phyloP scores from a whole-genome alignment of 495 filamentous ascomycete genomes.

The Talaromyces stipitatus region DNA sequence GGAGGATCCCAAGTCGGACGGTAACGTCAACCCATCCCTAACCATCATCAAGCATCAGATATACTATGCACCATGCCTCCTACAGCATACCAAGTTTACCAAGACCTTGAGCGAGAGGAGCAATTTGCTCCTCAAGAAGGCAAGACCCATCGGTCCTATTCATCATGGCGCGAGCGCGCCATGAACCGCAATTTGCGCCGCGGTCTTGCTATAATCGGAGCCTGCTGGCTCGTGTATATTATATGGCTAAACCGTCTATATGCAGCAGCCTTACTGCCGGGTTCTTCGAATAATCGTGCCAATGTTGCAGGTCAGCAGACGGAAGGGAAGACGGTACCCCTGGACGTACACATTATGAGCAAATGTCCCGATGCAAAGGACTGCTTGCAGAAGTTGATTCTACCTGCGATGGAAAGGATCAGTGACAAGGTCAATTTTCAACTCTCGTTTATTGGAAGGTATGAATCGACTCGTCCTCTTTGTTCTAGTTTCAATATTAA shows the following conservation, averaged over 20 bases:
- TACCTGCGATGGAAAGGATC: conserved; percentile 79
- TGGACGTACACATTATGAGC: conserved; percentile 91
- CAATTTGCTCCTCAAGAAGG: conserved; percentile 2
- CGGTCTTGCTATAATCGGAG: background rate
- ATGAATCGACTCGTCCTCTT: conserved; percentile 11
- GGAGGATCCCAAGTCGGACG: too few species aligned
- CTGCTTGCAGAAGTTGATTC: conserved; percentile 71
- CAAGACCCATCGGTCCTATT: background rate
- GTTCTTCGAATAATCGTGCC: background rate
- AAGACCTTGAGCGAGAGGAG: conserved; percentile 6
- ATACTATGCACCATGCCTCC: conserved; percentile 2
- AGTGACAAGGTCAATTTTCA: conserved; percentile 82
- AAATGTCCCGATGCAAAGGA: conserved; percentile 86
- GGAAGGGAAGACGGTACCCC: conserved; percentile 47
- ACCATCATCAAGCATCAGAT: background rate
- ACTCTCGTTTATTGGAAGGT: conserved; percentile 85
- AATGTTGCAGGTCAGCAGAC: background rate
- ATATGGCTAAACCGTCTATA: conserved; percentile 6
- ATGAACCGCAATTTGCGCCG: background rate
- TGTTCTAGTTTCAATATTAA: background rate
- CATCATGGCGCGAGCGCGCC: conserved; percentile 5
- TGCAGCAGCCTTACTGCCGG: background rate
- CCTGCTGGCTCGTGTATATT: conserved; percentile 5
- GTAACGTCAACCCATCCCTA: background rate
- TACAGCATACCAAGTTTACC: conserved; percentile 3